Percentiles rank a stretch among this genome's conserved stretches.
These are phyloP conservation scores for Lachancea lanzarotensis DNA, from an alignment of 805 yeast genomes.

Conservation along the genomic window DNA sequence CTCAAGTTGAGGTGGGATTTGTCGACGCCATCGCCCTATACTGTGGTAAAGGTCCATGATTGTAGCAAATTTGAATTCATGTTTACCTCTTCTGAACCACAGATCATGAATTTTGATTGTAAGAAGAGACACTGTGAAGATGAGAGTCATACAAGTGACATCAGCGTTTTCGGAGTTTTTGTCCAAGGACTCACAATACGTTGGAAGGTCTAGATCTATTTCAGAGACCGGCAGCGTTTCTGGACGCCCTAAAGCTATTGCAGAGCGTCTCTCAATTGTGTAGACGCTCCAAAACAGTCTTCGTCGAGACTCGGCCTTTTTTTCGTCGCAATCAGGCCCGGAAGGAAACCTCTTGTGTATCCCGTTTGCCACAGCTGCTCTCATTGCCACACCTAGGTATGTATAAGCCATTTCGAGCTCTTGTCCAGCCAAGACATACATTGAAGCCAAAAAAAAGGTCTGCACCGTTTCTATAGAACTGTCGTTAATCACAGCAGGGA, in stretches of 20 bases:
- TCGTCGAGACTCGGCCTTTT: slow-evolving; percentile 9
- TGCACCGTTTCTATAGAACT: slow-evolving; percentile 11
- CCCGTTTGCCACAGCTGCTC: slow-evolving; percentile 11
- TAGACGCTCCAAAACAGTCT: slow-evolving; percentile 10
- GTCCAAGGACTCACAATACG: slow-evolving; percentile 7
- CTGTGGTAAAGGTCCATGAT: slow-evolving; percentile 9
- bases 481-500: slow-evolving; percentile 11
- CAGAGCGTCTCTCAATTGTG: slow-evolving; percentile 10
- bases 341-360: slow-evolving; percentile 8
- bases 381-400: slow-evolving; percentile 10
- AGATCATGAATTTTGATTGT: slow-evolving; percentile 9
- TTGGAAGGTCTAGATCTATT: slow-evolving; percentile 9
- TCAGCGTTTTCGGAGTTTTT: slow-evolving; percentile 8
- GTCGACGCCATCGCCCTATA: slow-evolving; percentile 9
- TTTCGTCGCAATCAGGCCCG: slow-evolving; percentile 3
- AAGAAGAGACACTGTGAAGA: slow-evolving; percentile 9
- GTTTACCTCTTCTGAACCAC: slow-evolving; percentile 9
- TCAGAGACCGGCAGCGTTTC: slow-evolving; percentile 10
- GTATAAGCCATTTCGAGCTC: slow-evolving; percentile 11
- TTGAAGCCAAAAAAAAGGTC: slow-evolving; percentile 9
- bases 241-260: slow-evolving; percentile 10
- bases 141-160: slow-evolving; percentile 10
- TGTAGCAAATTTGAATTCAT: slow-evolving; percentile 10
- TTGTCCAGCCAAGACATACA: slow-evolving; percentile 10
- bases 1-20: slow-evolving; percentile 7